Evolutionary conservation across 202 grass and related monocot species (phyloP).

Genomic region (Carex sylvatica): DNA sequence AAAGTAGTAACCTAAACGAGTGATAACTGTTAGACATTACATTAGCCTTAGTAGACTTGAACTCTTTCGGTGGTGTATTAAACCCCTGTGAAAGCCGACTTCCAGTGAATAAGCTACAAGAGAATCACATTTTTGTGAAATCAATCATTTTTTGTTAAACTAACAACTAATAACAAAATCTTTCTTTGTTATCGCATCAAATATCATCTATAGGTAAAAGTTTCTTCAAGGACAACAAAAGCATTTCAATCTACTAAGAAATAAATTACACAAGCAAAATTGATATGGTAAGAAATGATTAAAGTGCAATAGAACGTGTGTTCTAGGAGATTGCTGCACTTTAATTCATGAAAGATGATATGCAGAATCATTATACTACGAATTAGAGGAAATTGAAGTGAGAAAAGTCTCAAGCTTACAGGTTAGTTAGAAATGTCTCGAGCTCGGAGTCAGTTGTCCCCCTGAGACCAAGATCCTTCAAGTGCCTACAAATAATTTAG

Average conservation of each 20-base stretch:
- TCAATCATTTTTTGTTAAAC: background rate
- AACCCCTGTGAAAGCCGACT: background rate
- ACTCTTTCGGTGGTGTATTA: background rate
- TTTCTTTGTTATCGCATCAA: background rate
- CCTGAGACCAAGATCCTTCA: constrained; percentile 61
- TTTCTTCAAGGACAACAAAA: background rate
- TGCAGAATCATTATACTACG: background rate
- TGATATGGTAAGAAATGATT: background rate
- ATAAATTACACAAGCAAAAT: background rate
- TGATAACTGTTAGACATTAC: constrained; percentile 5
- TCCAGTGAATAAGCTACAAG: constrained; percentile 18
- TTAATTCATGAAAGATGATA: background rate
- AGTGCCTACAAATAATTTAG: constrained; percentile 37
- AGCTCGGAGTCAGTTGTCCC: constrained; percentile 39
- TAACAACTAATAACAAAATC: constrained; percentile 9
- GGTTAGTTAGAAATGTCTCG: constrained; percentile 37
- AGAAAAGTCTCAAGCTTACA: constrained; percentile 48
- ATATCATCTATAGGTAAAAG: background rate
- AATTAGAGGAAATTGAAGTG: background rate
- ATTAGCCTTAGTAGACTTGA: background rate
- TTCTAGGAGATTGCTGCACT: background rate
- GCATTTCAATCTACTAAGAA: background rate
- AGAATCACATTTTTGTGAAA: background rate
- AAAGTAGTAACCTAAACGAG: background rate
- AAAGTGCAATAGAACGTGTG: background rate